A percentile compares a stretch with the other conserved stretches of the same genome.
These are phyloP conservation scores for Talaromyces trachyspermus DNA, from an alignment of 495 filamentous ascomycete genomes.

Conservation along the genomic window DNA sequence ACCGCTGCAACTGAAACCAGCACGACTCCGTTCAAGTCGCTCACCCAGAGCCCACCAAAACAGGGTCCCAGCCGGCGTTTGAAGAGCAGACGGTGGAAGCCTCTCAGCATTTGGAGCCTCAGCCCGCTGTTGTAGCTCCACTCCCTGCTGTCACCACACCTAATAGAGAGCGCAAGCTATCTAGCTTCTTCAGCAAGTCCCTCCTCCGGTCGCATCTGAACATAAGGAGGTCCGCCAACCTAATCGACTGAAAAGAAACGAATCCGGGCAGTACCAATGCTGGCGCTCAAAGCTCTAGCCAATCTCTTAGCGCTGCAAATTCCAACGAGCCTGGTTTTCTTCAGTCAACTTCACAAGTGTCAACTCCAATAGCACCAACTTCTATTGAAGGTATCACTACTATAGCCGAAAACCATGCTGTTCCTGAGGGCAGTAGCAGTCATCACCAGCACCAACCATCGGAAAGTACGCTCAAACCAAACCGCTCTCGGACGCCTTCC, in stretches of 20 bases:
- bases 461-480: slow-evolving; percentile 52
- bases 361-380: slow-evolving; percentile 2
- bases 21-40: slow-evolving; percentile 10
- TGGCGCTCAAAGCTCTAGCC: slow-evolving; percentile 79
- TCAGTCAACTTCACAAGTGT: slow-evolving; percentile 14
- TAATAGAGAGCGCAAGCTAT: slow-evolving; percentile 58
- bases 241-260: slow-evolving; percentile 85
- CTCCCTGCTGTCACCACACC: slow-evolving; percentile 51
- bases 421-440: slow-evolving; percentile 10
- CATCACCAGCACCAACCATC: slow-evolving; percentile 16
- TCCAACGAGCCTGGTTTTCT: slow-evolving; percentile 15
- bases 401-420: neutral
- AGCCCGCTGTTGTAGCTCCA: slow-evolving; percentile 30
- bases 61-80: slow-evolving; percentile 28
- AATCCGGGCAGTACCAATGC: slow-evolving; percentile 63
- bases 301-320: slow-evolving; percentile 52
- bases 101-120: slow-evolving; percentile 11
- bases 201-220: slow-evolving; percentile 49
- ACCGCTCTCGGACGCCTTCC: slow-evolving; percentile 60
- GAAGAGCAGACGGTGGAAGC: slow-evolving; percentile 19
- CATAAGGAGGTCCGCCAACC: slow-evolving; percentile 55
- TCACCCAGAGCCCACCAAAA: slow-evolving; percentile 12
- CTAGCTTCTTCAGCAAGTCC: slow-evolving; percentile 63
- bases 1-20: slow-evolving; percentile 19
- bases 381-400: neutral